These are phyloP conservation scores for Ceratocystis variospora DNA, from an alignment of 2,329 filamentous ascomycete species.

Conservation along the genomic window DNA sequence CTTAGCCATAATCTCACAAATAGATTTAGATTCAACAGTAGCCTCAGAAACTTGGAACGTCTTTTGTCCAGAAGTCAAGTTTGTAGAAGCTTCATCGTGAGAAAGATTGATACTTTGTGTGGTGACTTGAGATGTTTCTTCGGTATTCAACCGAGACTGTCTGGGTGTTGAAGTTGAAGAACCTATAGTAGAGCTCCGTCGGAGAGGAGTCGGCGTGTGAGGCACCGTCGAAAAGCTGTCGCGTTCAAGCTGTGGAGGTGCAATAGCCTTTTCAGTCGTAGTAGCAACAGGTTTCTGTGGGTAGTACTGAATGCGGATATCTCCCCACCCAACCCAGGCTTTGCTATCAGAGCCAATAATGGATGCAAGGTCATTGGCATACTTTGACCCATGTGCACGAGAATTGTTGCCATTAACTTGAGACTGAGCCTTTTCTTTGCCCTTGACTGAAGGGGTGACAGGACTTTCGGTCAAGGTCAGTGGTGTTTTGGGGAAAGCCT, in stretches of 20 bases:
- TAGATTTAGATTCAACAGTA: conserved; percentile 35
- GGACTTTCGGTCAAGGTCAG: conserved; percentile 39
- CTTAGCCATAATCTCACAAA: conserved; percentile 43
- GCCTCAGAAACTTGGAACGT: conserved; percentile 46
- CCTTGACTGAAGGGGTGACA: conserved; percentile 46
- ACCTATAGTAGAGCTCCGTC: conserved; percentile 49
- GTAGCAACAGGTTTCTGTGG: conserved; percentile 27
- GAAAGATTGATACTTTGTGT: not conserved
- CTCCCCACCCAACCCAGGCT: conserved; percentile 65
- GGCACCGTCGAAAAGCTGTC: conserved; percentile 35
- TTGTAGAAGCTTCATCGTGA: conserved; percentile 21
- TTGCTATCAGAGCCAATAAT: conserved; percentile 48
- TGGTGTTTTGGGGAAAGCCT: conserved; percentile 65
- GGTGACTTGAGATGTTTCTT: conserved; percentile 39
- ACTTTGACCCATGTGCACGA: conserved; percentile 33
- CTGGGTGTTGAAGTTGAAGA: conserved; percentile 8
- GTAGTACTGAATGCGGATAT: conserved; percentile 72
- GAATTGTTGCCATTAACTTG: conserved; percentile 24
- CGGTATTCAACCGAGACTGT: conserved; percentile 17
- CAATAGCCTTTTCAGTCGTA: not conserved
- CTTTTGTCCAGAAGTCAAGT: conserved; percentile 35
- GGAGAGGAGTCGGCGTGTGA: conserved; percentile 60
- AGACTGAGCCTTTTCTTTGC: conserved; percentile 52
- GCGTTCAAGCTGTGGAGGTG: conserved; percentile 5
- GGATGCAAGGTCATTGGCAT: conserved; percentile 72